Evolutionary conservation across 108 stramenopile genomes (phyloP), one percentile per base, ranked within the genome.

Genomic region (Stephanodiscus minutulus): DNA sequence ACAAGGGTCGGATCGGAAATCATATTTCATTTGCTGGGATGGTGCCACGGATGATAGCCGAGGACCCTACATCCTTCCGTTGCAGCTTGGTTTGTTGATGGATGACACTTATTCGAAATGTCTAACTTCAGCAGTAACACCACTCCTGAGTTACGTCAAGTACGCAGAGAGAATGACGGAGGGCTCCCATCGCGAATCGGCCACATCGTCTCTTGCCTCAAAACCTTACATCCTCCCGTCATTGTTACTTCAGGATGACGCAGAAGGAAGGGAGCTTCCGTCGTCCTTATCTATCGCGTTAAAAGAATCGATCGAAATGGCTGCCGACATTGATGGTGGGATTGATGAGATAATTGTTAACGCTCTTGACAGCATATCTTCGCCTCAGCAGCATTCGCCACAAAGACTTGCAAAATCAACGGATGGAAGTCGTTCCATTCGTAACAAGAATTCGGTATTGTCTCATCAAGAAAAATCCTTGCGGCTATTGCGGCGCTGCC

Each of bases 21-120:
- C 61, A 17, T 87, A 82, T 53, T 94, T 91, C 20, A 77, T 94
- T 49, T 88, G 87, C 47, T 91, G 88, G 90, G 93, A 94, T 64
- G 93, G 93, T 56, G 73, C 90, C 1, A 87, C 83, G 2, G 70
- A 76, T 36, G n/a, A n/a, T n/a, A 58, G 47, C 27, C 64, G 79
- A 25, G 90, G 88, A 13, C 74, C 83, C 12, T 83, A 76, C 52
- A 68, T 90, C 13, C 50, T 82, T 4, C 72, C 79, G 57, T 60
- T 88, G 31, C 31, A 37, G 18, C 15, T 21, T 25, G 25, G 22
- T 10, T 11, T 33, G 17, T 27, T 22, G 24, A 60, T 15, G 36
- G 25, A 70, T 15, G 36, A 10, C 18, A 7, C 31, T 62, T 1
- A 35, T 59, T 18, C 28, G 0, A 29, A 29, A 25, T 28, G 60